Evolutionary conservation across 352 stramenopile species (phyloP), one percentile per base, ranked within the genome.

Genomic region (Globisporangium spinosum): DNA sequence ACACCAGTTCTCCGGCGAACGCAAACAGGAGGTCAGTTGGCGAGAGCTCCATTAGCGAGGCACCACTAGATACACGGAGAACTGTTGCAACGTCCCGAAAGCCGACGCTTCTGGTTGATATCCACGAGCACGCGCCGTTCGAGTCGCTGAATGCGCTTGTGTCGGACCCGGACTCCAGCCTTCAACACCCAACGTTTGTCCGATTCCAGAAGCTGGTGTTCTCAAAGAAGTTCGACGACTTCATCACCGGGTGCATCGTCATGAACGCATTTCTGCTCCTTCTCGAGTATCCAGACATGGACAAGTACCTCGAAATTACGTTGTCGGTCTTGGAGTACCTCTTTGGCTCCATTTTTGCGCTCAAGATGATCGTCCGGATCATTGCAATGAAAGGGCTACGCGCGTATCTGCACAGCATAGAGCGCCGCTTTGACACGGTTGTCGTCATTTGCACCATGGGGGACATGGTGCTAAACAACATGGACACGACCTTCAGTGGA

Each of bases 401-500:
- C 0, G 54, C 74, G 45, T 93, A 91, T 57, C 34, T 90, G 6
- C 69, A 63, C 47, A 85, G 73, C 43, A 90, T 81, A 3, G 85
- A 93, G 67, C 79, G 80, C 1, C 71, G 76, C n/a, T 94, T 94
- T 34, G 85, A 94, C 64, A 71, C 88, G 66, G 59, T 90, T 9
- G 85, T 94, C 23, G 83, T 94, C 23, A 40, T 85, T 7, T 91
- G 85, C 62, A 91, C 85, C 15, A 85, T 69, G 5, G 65, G 71
- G 35, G 92, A 93, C 64, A 80, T 94, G 47, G 71, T 91, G n/a
- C 71, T 93, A 23, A 91, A 87, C 65, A 85, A 89, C 27, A 60
- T 87, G 51, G 66, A 75, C 51, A 77, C 73, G 7, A 64, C 47
- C 20, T 90, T 87, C 53, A 89, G 73, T 29, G 80, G 80, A 0